Conservation (phyloP, 2,329 filamentous ascomycete species). For the Cladophialophora carrionii region DNA sequence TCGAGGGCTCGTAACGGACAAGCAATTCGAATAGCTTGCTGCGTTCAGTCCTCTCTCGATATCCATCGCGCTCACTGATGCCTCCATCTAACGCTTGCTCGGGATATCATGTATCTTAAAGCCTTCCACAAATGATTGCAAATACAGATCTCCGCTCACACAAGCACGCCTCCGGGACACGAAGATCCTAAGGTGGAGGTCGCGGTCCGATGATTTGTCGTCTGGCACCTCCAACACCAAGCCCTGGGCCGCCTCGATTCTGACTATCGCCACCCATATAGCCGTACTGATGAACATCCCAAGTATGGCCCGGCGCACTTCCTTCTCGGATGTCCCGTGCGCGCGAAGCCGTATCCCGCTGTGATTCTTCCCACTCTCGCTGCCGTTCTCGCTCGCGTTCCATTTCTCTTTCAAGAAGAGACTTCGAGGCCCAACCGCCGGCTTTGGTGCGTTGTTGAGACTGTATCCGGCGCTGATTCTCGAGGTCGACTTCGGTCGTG, state of each 20-base stretch:
- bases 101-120: neutral
- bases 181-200: conserved; percentile 46
- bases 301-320: conserved; percentile 54
- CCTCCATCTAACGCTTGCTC: neutral
- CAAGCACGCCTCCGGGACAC: neutral
- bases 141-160: neutral
- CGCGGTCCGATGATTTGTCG: conserved; percentile 67
- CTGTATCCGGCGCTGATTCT: conserved; percentile 57
- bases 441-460: conserved; percentile 63
- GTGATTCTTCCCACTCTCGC: conserved; percentile 66
- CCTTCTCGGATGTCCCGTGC: conserved; percentile 53
- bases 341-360: conserved; percentile 55
- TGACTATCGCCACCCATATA: conserved; percentile 66
- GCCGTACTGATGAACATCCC: conserved; percentile 66
- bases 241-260: conserved; percentile 56
- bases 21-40: neutral
- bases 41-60: neutral
- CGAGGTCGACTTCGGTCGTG: conserved; percentile 59
- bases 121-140: neutral
- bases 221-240: conserved; percentile 59
- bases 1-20: neutral
- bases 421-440: conserved; percentile 65
- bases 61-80: neutral
- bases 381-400: conserved; percentile 67
- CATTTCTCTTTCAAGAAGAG: conserved; percentile 68